Percentiles rank a stretch among this genome's conserved stretches.
Evolutionary conservation across 1,139 yeast genomes (phyloP).

Genomic region (Zygosaccharomyces pseudobailii): DNA sequence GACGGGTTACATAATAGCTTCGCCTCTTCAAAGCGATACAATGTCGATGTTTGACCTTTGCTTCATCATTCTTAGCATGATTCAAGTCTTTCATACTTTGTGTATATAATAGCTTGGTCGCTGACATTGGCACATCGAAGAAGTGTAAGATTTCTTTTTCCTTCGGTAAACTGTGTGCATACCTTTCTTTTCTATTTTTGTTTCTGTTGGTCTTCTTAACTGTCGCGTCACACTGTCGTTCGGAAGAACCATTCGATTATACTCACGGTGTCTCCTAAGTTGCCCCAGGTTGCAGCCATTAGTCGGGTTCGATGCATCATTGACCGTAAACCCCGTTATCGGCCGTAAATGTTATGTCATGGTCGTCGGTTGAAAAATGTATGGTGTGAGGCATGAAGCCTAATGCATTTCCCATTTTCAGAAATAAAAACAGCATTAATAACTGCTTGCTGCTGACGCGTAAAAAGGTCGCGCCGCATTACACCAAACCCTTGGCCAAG

Average conservation of each 20-base stretch:
- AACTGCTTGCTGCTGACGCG: neutral
- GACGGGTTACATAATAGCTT: neutral
- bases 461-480: neutral
- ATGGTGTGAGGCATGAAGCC: neutral
- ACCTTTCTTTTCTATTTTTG: neutral
- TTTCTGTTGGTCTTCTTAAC: neutral
- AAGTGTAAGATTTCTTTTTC: neutral
- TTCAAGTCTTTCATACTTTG: too few species aligned
- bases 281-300: neutral
- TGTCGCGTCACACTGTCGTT: constrained; percentile 3
- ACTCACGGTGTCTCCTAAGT: neutral
- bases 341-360: neutral
- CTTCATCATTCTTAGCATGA: too few species aligned
- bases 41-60: neutral
- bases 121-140: neutral
- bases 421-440: neutral
- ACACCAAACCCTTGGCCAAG: neutral
- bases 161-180: neutral
- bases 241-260: neutral
- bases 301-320: neutral
- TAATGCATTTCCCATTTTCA: neutral
- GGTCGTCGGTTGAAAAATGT: neutral
- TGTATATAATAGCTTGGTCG: too few species aligned
- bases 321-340: neutral
- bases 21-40: neutral